Evolutionary conservation across 2,329 filamentous ascomycete species (phyloP), one percentile per base, ranked within the genome.

Genomic region (Hymenoscyphus fraxineus): DNA sequence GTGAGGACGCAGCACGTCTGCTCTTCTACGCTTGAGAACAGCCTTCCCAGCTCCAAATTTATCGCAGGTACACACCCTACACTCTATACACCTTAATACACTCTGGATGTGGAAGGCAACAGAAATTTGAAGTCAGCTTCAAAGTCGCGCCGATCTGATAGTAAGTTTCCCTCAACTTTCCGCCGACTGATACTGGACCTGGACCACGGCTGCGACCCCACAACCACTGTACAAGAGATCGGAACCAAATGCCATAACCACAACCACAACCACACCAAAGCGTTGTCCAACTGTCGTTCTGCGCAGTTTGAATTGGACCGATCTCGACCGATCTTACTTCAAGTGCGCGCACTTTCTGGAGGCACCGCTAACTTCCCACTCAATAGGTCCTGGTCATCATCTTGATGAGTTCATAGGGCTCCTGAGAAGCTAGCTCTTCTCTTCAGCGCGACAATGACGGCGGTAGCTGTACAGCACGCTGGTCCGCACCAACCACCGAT

Each of bases 381-480:
- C 3, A 6, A 27, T 38, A 7, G 16, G 35, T 32, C 32, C 40
- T 35, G 12, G n/a, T 16, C 35, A 40, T 32, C 40, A 35, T 39
- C n/a, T 60, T 60, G 65, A 73, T 73, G 72, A 68, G 58, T 59
- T 62, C 27, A 27, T 27, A 27, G 27, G 27, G 55, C 63, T 65
- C 60, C 61, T 70, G 68, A 73, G 65, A 64, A 72, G 68, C 59
- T 59, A 59, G 51, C 62, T 67, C 62, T 67, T 70, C 65, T 67
- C 68, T 56, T 62, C 59, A 35, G 56, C 47, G 19, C 67, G 65
- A 72, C 62, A n/a, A 76, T 76, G 74, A 75, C 74, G 40, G 74
- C 74, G 56, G 72, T 76, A 41, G 73, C 71, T 61, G 70, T 72
- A 60, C 73, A 74, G 61, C 71, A 72, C 55, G 63, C 65, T 66